Evolutionary conservation across 2,329 filamentous ascomycete species (phyloP).

Genomic region (Epichloe aotearoae): DNA sequence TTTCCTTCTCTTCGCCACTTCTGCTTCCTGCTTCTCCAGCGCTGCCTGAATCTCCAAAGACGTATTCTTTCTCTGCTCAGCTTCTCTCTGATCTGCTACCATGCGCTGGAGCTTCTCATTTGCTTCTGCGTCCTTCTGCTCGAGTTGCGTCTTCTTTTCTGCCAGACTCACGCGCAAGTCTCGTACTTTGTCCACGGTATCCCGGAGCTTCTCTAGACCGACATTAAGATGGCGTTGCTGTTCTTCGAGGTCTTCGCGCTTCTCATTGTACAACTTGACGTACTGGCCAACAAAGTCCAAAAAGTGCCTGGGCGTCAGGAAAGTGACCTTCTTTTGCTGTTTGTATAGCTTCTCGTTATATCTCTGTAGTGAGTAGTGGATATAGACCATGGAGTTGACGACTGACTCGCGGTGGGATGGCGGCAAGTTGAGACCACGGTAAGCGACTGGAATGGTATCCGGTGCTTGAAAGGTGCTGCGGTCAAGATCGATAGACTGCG

Average conservation of each 20-base stretch:
- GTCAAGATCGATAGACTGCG: slow-evolving; percentile 90
- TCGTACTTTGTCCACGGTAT: slow-evolving; percentile 94
- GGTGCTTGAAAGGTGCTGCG: slow-evolving; percentile 73
- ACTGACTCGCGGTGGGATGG: slow-evolving; percentile 84
- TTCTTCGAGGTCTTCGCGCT: slow-evolving; percentile 95
- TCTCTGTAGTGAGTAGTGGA: slow-evolving; percentile 83
- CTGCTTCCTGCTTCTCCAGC: slow-evolving; percentile 77
- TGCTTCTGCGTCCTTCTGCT: slow-evolving; percentile 87
- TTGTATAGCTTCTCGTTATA: slow-evolving; percentile 83
- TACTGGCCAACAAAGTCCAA: slow-evolving; percentile 97
- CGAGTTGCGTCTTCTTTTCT: slow-evolving; percentile 85
- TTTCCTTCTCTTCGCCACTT: slow-evolving; percentile 70
- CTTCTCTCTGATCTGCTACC: slow-evolving; percentile 90
- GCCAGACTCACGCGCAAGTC: slow-evolving; percentile 83
- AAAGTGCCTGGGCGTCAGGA: slow-evolving; percentile 91
- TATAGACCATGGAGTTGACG: slow-evolving; percentile 97
- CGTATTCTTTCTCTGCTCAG: slow-evolving; percentile 77
- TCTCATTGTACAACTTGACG: slow-evolving; percentile 93
- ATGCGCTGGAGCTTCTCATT: slow-evolving; percentile 96
- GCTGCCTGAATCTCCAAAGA: slow-evolving; percentile 82
- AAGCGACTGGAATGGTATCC: slow-evolving; percentile 86
- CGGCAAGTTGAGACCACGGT: slow-evolving; percentile 70
- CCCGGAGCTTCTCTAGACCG: slow-evolving; percentile 89
- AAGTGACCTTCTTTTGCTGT: slow-evolving; percentile 86
- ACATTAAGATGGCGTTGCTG: slow-evolving; percentile 98